These are phyloP conservation scores for Suhomyces panamericanus DNA, from an alignment of 1,139 yeast species.

Conservation along the genomic window DNA sequence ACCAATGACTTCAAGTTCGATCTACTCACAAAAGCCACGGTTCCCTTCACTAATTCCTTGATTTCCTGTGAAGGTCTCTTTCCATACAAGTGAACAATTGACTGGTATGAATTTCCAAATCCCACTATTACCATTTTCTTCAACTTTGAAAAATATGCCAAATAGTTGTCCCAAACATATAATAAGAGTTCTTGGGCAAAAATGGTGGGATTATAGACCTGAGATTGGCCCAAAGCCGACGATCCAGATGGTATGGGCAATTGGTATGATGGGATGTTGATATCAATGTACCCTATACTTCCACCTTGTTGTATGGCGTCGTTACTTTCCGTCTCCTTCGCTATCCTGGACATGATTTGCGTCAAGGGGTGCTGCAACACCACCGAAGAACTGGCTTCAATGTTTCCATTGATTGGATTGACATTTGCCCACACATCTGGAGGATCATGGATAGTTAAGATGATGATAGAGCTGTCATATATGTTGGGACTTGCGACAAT, in stretches of 20 bases:
- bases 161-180: slow-evolving; percentile 88
- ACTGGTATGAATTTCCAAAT: slow-evolving; percentile 85
- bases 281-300: slow-evolving; percentile 78
- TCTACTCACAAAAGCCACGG: slow-evolving; percentile 69
- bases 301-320: slow-evolving; percentile 51
- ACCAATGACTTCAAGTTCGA: slow-evolving; percentile 71
- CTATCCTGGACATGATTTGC: slow-evolving; percentile 38
- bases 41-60: slow-evolving; percentile 64
- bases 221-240: slow-evolving; percentile 16
- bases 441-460: slow-evolving; percentile 83
- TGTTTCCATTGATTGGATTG: slow-evolving; percentile 76
- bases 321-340: slow-evolving; percentile 26
- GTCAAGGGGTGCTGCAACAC: slow-evolving; percentile 50
- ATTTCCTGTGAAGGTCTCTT: slow-evolving; percentile 65
- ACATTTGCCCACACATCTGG: slow-evolving; percentile 90
- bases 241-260: slow-evolving; percentile 29
- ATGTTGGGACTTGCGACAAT: slow-evolving; percentile 77
- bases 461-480: slow-evolving; percentile 59
- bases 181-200: slow-evolving; percentile 76
- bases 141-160: slow-evolving; percentile 68
- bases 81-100: slow-evolving; percentile 84
- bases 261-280: slow-evolving; percentile 64
- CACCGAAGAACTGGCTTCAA: slow-evolving; percentile 72
- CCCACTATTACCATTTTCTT: slow-evolving; percentile 79
- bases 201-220: slow-evolving; percentile 56